A percentile compares a stretch with the other conserved stretches of the same genome.
Conservation (phyloP, 495 filamentous ascomycete species). For the Annulohypoxylon stygium region DNA sequence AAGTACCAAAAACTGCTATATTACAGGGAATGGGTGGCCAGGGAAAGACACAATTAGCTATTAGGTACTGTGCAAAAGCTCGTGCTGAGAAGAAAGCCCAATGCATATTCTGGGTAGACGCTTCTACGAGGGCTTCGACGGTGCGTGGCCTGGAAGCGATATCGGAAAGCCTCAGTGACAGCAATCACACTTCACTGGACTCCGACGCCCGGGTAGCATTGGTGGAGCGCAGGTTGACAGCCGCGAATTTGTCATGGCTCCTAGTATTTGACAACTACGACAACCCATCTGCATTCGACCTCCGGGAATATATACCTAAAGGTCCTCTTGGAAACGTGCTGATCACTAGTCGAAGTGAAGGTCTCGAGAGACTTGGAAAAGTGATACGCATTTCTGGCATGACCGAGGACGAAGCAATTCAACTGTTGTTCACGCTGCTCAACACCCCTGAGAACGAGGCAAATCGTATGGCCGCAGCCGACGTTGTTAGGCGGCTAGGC, state of each 20-base stretch:
- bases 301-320: constrained; percentile 11
- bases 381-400: constrained; percentile 7
- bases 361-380: neutral
- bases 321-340: constrained; percentile 3
- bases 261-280: constrained; percentile 12
- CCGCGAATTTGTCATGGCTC: neutral
- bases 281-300: constrained; percentile 3
- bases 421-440: neutral
- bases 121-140: constrained; percentile 1
- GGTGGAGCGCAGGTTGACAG: neutral
- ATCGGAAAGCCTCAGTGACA: neutral
- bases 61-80: constrained; percentile 13
- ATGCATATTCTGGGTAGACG: constrained; percentile 11
- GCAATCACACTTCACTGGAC: neutral
- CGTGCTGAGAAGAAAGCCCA: neutral
- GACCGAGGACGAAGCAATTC: neutral
- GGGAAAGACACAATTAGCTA: constrained; percentile 12
- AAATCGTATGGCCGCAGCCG: neutral
- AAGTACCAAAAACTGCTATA: constrained; percentile 1
- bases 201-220: constrained; percentile 3
- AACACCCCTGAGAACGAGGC: neutral
- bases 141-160: constrained; percentile 1
- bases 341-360: neutral
- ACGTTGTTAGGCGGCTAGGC: constrained; percentile 1
- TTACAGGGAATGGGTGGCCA: constrained; percentile 12